Evolutionary conservation across 2,329 filamentous ascomycete species (phyloP).

Genomic region (Trichoderma gracile): DNA sequence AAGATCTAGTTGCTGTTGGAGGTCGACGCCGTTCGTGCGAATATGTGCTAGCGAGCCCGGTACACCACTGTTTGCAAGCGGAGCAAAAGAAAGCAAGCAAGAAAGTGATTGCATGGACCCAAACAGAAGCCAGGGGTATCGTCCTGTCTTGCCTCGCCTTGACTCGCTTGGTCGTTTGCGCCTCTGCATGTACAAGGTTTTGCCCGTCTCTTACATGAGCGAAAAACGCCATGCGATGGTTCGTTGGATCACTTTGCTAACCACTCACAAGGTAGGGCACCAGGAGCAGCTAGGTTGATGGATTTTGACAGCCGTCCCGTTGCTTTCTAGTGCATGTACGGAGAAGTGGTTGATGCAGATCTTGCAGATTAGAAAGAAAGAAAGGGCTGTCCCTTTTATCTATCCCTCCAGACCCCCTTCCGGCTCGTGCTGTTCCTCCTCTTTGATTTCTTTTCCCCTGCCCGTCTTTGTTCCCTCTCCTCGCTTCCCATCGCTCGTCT

Average conservation of each 20-base stretch:
- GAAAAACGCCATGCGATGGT: conserved; percentile 12
- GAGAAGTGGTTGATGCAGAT: conserved; percentile 14
- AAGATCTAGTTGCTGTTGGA: not conserved
- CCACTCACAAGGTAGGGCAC: not conserved
- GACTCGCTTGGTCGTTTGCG: conserved; percentile 9
- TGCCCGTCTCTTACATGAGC: conserved; percentile 19
- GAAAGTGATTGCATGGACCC: not conserved
- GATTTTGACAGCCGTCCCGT: conserved; percentile 3
- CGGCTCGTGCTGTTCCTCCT: conserved; percentile 10
- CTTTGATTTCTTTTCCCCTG: conserved; percentile 8
- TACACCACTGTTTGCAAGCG: not conserved
- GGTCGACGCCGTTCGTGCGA: not conserved
- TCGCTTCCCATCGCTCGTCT: conserved; percentile 2
- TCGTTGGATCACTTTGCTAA: conserved; percentile 3
- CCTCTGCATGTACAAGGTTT: conserved; percentile 11
- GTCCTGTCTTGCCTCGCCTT: conserved; percentile 12
- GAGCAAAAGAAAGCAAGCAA: not conserved
- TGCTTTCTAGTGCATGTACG: not conserved
- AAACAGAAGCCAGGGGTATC: conserved; percentile 3
- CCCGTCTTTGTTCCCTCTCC: not conserved
- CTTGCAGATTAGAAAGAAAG: conserved; percentile 6
- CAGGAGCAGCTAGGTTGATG: not conserved
- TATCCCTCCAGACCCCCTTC: conserved; percentile 19
- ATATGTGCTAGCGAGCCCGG: not conserved
- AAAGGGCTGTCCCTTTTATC: conserved; percentile 18